Base-by-base conservation (phyloP, 2,329 filamentous ascomycete species). In the Fusarium euwallaceae region DNA sequence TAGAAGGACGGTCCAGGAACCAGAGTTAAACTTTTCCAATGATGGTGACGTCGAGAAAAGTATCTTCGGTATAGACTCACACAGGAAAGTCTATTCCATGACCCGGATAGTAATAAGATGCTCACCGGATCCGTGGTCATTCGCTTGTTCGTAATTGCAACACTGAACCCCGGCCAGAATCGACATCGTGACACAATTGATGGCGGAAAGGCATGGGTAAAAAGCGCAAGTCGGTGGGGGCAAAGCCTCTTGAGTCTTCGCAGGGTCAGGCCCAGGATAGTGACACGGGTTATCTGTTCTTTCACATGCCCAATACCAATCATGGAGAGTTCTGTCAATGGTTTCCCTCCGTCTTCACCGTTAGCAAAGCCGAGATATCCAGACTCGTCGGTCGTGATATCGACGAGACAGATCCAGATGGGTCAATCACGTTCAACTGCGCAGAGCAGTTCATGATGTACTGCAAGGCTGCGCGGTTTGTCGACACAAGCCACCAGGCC, bases 371-470 rank as follows among this genome's bases (percentile, higher is more conserved):
- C 2, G 69, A 80, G 12, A 82, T 82, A 34, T 78, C 76, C 7
- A 48, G 63, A 2, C 72, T 83, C 1, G 69, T 81, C 39, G 79
- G 76, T n/a, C 76, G 79, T 20, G 58, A 70, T 4, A 62, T 78
- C 20, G 71, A 76, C 59, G 65, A 61, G 10, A n/a, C 55, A 16
- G 67, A 62, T 20, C 67, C 71, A 7, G 59, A 64, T 4, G 61
- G 61, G 6, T 20, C 60, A 58, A 77, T 83, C 63, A 77, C 72
- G 4, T 84, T 85, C 73, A 75, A 67, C 64, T 83, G 80, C 62
- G 81, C 81, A 6, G 83, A 85, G 71, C 83, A 85, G 66, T 84
- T 83, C 73, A 84, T 84, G 82, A 84, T 84, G 83, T 84, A 80
- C 72, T 82, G 81, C 79, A 84, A 85, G 75, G 83, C 83, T 7